Percentiles rank a stretch among this genome's conserved stretches.
phyloP scores from a whole-genome alignment of 1,284 basidiomycete genomes.

The Vanrija sp. region DNA sequence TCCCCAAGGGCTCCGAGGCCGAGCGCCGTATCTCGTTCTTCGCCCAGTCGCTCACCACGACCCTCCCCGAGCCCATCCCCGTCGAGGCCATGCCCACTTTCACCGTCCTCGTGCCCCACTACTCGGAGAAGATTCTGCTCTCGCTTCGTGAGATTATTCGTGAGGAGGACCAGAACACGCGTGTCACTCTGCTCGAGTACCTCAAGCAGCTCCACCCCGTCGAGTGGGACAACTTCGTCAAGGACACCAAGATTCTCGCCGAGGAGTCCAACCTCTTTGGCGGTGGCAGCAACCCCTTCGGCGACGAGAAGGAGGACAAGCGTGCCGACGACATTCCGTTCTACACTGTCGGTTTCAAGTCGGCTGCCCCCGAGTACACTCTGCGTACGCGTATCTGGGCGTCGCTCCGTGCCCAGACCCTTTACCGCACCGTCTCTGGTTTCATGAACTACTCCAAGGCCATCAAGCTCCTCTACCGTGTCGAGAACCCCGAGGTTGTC shows the following conservation, averaged over 20 bases:
- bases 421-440: conserved; percentile 97
- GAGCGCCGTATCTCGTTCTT: conserved; percentile 96
- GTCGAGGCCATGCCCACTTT: conserved; percentile 97
- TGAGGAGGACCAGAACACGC: conserved; percentile 91
- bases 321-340: conserved; percentile 94
- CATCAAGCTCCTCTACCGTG: conserved; percentile 98
- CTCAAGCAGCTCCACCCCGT: conserved; percentile 96
- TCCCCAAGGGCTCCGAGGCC: conserved; percentile 85
- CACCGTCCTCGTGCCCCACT: conserved; percentile 91
- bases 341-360: conserved; percentile 99
- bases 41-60: conserved; percentile 85
- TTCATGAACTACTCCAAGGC: conserved; percentile 99
- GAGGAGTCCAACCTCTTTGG: conserved; percentile 83
- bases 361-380: conserved; percentile 95
- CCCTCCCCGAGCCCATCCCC: conserved; percentile 81
- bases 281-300: conserved; percentile 63
- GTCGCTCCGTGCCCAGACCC: conserved; percentile 93
- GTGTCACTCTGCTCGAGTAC: conserved; percentile 92
- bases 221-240: conserved; percentile 99
- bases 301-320: conserved; percentile 79
- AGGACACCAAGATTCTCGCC: conserved; percentile 98
- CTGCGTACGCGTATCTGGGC: conserved; percentile 99
- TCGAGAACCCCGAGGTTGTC: conserved; percentile 98
- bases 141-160: conserved; percentile 93
- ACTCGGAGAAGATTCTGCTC: conserved; percentile 91